Conservation (phyloP, 208 protist species). For the Histomonas meleagridis region DNA sequence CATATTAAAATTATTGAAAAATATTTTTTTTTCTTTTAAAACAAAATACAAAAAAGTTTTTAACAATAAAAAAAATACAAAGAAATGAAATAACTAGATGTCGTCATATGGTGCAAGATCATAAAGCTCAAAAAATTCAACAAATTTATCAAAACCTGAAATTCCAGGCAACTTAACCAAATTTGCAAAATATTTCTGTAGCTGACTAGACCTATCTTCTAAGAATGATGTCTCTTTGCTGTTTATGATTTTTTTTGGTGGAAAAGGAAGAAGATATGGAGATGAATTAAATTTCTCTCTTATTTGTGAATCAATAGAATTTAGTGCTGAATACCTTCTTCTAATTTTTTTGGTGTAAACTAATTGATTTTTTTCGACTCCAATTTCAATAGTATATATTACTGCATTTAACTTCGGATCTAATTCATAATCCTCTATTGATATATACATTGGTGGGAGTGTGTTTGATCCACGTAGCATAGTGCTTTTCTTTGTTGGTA, state of each 20-base stretch:
- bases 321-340: not conserved
- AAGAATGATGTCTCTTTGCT: not conserved
- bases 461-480: not conserved
- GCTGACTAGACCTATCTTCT: not conserved
- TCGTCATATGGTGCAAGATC: no score
- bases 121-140: no score
- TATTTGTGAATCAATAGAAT: not conserved
- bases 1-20: no score
- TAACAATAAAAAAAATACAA: no score
- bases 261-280: not conserved
- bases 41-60: no score
- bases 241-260: conserved; percentile 7
- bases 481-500: not conserved
- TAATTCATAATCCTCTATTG: not conserved
- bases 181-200: conserved; percentile 19
- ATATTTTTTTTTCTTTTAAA: no score
- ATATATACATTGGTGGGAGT: not conserved
- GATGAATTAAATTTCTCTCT: not conserved
- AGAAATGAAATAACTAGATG: no score
- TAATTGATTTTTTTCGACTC: not conserved
- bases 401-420: not conserved
- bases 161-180: not conserved
- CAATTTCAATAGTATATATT: conserved; percentile 7
- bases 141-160: no score
- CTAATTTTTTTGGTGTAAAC: not conserved